Conservation (phyloP, 2,329 filamentous ascomycete genomes). For the Pyrenophora teres region DNA sequence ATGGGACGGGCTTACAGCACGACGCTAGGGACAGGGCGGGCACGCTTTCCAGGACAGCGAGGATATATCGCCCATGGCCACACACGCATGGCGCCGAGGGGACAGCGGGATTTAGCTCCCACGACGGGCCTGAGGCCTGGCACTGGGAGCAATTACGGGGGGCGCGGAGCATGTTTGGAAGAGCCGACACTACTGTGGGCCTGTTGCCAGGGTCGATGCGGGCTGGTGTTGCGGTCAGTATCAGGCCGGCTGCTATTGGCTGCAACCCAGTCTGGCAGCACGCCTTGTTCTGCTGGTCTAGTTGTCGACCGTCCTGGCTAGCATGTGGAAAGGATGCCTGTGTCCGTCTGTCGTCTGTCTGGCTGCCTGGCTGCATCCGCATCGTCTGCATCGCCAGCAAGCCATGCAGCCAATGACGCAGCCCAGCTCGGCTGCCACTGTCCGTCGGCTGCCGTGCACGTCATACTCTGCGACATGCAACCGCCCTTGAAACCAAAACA, state of each 20-base stretch:
- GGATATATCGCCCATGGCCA: conserved; percentile 6
- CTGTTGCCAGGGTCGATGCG: conserved; percentile 10
- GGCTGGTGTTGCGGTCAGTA: conserved; percentile 22
- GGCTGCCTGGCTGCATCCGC: conserved; percentile 5
- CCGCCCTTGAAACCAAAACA: neutral
- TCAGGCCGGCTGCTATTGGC: conserved; percentile 19
- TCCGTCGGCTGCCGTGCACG: conserved; percentile 7
- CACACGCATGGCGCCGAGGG: conserved; percentile 19
- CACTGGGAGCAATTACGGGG: conserved; percentile 26
- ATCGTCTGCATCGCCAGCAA: neutral
- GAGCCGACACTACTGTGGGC: conserved; percentile 8
- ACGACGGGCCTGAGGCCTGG: conserved; percentile 7
- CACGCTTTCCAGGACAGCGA: conserved; percentile 6
- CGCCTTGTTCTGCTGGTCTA: too few relatives aligned
- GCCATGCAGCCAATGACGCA: conserved; percentile 20
- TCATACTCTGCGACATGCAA: conserved; percentile 16
- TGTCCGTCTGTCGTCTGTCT: neutral
- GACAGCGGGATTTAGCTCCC: conserved; percentile 33
- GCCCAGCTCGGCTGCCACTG: conserved; percentile 11
- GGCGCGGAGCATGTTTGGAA: conserved; percentile 20
- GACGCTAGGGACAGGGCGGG: conserved; percentile 17
- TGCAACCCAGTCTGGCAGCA: neutral
- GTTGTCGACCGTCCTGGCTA: too few relatives aligned
- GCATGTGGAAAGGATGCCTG: too few relatives aligned
- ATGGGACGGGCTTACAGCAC: conserved; percentile 13